Conservation (phyloP, 108 stramenopile species). For the Phaeodactylum tricornutum region DNA sequence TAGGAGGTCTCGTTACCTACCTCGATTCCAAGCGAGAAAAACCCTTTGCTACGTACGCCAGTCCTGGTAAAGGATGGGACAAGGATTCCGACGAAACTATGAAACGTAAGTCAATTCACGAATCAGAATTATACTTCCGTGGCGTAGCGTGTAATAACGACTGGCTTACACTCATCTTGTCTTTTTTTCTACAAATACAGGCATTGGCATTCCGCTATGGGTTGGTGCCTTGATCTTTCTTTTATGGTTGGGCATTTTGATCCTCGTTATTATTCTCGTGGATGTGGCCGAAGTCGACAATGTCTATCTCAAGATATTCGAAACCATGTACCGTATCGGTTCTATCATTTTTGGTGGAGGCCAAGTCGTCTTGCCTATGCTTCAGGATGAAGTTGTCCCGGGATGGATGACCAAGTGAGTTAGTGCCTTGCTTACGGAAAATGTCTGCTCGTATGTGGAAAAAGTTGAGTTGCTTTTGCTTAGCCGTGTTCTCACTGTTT, state of each 20-base stretch:
- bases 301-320: slow-evolving; percentile 78
- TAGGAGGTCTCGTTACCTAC: slow-evolving; percentile 56
- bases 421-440: no score
- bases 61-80: slow-evolving; percentile 49
- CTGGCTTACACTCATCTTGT: no score
- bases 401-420: slow-evolving; percentile 84
- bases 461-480: no score
- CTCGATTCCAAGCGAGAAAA: slow-evolving; percentile 32
- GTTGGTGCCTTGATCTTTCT: slow-evolving; percentile 52
- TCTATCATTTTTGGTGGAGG: slow-evolving; percentile 90
- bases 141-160: no score
- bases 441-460: no score
- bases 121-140: no score
- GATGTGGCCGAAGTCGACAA: slow-evolving; percentile 31
- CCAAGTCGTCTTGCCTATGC: slow-evolving; percentile 88
- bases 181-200: no score
- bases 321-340: slow-evolving; percentile 83
- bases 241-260: slow-evolving; percentile 49
- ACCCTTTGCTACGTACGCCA: slow-evolving; percentile 30
- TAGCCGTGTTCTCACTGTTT: no score
- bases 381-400: slow-evolving; percentile 85
- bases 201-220: slow-evolving; percentile 65
- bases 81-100: slow-evolving; percentile 40
- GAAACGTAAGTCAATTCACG: slow-evolving; percentile 27
- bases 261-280: slow-evolving; percentile 33